Conservation (phyloP, 1,284 basidiomycete species). For the Golubevia pallescens region DNA sequence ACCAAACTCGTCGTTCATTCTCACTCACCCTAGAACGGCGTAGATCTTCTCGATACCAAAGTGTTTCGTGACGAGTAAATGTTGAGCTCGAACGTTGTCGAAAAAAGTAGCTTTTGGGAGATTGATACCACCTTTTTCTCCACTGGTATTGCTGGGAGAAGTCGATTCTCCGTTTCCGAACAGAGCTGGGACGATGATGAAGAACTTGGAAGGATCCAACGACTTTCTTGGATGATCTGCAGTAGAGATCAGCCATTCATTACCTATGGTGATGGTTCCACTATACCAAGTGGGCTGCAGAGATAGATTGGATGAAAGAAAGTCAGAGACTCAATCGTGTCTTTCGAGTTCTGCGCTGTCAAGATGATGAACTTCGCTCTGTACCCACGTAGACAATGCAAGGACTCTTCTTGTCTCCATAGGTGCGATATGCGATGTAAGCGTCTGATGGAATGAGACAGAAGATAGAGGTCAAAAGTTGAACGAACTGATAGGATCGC, state of each 20-base stretch:
- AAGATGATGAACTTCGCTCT: no score
- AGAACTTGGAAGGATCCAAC: conserved; percentile 32
- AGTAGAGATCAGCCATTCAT: conserved; percentile 30
- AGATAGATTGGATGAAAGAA: no score
- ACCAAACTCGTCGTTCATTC: no score
- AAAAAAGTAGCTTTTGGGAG: conserved; percentile 27
- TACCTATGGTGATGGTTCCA: conserved; percentile 34
- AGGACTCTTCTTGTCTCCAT: conserved; percentile 21
- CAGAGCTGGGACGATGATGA: conserved; percentile 44
- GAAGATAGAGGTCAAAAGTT: no score
- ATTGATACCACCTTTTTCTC: conserved; percentile 12
- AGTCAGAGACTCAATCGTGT: no score
- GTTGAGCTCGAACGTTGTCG: conserved; percentile 35
- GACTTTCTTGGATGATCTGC: conserved; percentile 11
- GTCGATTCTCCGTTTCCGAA: conserved; percentile 44
- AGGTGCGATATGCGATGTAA: conserved; percentile 41
- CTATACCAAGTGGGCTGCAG: conserved; percentile 38
- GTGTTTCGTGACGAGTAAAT: conserved; percentile 23
- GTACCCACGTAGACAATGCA: conserved; percentile 25
- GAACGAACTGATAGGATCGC: no score
- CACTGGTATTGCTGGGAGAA: conserved; percentile 28
- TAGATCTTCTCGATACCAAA: conserved; percentile 21
- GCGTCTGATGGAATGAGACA: no score
- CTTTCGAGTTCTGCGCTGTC: no score
- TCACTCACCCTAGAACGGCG: not conserved